Evolutionary conservation across 108 stramenopile species (phyloP).

Genomic region (Aurantiochytrium sp.): DNA sequence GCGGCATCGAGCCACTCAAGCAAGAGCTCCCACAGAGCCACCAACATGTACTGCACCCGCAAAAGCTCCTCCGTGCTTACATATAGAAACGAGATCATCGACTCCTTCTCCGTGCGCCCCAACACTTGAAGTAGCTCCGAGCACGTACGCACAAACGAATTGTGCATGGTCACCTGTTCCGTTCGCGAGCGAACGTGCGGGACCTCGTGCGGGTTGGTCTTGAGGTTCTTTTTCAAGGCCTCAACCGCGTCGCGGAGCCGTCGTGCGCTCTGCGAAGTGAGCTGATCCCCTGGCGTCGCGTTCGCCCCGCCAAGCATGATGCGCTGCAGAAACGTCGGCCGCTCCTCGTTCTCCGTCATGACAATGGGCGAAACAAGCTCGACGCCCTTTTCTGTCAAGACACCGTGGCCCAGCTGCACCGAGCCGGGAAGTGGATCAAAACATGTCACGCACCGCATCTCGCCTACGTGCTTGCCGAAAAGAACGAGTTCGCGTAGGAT

Average conservation of each 20-base stretch:
- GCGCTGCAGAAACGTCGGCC: not conserved
- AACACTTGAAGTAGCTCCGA: not conserved
- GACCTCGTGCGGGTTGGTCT: not conserved
- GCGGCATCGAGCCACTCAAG: not conserved
- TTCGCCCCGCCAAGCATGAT: not conserved
- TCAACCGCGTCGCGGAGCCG: not conserved
- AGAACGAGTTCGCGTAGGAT: not conserved
- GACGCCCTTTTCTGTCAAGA: not conserved
- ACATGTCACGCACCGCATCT: not conserved
- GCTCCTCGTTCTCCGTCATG: not conserved
- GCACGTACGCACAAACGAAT: not conserved
- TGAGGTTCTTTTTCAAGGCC: not conserved
- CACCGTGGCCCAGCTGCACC: constrained; percentile 8
- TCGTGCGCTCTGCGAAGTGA: not conserved
- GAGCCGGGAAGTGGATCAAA: not conserved
- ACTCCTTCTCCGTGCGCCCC: not conserved
- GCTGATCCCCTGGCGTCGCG: not conserved
- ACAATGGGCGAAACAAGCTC: not conserved
- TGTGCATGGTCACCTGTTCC: not conserved
- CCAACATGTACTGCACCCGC: not conserved
- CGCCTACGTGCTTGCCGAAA: not conserved
- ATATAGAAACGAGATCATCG: not conserved
- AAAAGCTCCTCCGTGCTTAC: not conserved
- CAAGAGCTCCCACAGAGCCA: not conserved
- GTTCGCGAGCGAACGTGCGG: not conserved